A percentile compares a stretch with the other conserved stretches of the same genome.
Conservation (phyloP, 139 green algal species). For the Chlamydomonas schloesseri region DNA sequence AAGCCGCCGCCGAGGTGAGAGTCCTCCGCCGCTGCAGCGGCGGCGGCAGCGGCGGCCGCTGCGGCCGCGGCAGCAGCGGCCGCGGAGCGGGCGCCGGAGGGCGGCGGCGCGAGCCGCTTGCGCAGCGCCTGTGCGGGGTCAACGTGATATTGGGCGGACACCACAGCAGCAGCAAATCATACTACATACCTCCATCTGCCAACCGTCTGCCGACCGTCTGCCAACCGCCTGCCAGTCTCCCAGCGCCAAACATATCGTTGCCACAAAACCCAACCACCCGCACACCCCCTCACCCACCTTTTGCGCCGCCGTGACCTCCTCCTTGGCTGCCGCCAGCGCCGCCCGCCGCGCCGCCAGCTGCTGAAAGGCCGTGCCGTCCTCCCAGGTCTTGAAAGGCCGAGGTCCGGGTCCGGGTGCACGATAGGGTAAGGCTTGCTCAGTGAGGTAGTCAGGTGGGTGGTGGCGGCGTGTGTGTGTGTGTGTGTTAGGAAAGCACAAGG, state of each 20-base stretch:
- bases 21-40: constrained; percentile 7
- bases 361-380: constrained; percentile 82
- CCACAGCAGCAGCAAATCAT: too few species aligned
- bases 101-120: constrained; percentile 54
- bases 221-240: too few species aligned
- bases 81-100: constrained; percentile 22
- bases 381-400: constrained; percentile 74
- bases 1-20: not conserved
- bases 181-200: too few species aligned
- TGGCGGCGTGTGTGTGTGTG: too few species aligned
- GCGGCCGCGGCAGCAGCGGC: constrained; percentile 16
- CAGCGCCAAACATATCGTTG: too few species aligned
- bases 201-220: too few species aligned
- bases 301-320: constrained; percentile 76
- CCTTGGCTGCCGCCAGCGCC: constrained; percentile 61
- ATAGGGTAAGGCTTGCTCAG: too few species aligned
- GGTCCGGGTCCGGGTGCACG: not conserved
- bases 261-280: too few species aligned
- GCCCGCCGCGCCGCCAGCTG: constrained; percentile 60
- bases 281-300: constrained; percentile 61
- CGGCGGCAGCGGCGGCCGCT: not conserved
- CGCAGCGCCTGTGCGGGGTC: constrained; percentile 49
- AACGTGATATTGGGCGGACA: too few species aligned
- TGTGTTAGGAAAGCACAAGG: too few species aligned
- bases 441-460: not conserved